Base-by-base conservation (phyloP, 441 rosid species). In the Gossypium trilobum region DNA sequence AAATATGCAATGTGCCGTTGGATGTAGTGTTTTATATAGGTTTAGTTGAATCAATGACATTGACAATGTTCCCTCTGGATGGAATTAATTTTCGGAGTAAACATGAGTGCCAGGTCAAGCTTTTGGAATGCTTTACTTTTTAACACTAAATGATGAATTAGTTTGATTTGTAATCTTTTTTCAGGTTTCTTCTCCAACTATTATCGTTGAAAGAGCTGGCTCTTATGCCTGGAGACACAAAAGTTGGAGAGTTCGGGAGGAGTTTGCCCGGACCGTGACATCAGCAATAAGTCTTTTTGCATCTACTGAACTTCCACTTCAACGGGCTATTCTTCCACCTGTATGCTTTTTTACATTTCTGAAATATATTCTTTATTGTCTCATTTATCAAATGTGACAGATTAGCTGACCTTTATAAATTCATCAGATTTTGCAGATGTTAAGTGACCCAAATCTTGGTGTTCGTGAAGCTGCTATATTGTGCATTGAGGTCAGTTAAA, bases 201-300 rank as follows among this genome's bases (percentile, higher is more conserved):
- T 95, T 70, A 88, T 95, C 46, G 98, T 93, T 5, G 99, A 95
- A 82, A 87, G 99, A 84, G 98, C 99, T 1, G 99, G 99, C 65
- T 90, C 97, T 20, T 91, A 81, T 86, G 98, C 94, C 68, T 95
- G 99, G 99, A 77, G 85, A 54, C 96, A 95, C 79, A 90, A 73
- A 86, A 93, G 91, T 80, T 91, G 97, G 97, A 88, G 98, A 78
- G 93, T 93, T 31, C 82, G 99, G 46, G 97, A 95, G 77, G 98
- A 95, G 87, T 95, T 93, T 85, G 90, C 95, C 6, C 90, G 98
- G 62, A 95, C 99, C 52, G 97, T 95, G 25, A 93, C 98, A 33
- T 93, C 99, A 0, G 97, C 98, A 0, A 91, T 89, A 68, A 84
- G 86, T 81, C 98, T 95, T 84, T 93, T 95, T 78, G 87, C 93